phyloP scores from a whole-genome alignment of 805 yeast species.

The Debaryomyces castellii region DNA sequence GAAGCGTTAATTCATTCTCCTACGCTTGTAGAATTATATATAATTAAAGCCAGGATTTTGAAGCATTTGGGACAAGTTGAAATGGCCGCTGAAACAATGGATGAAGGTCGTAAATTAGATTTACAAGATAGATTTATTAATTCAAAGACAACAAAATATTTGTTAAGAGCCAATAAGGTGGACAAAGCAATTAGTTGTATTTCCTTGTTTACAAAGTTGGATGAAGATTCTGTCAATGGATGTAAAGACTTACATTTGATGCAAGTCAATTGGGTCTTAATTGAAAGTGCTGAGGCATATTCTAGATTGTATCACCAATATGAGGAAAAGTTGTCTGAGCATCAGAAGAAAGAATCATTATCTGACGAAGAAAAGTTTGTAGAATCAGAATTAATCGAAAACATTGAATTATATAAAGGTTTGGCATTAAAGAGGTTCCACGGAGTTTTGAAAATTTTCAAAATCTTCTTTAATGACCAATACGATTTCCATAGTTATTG shows the following conservation, averaged over 20 bases:
- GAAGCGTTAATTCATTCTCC: slow-evolving; percentile 73
- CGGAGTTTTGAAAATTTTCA: slow-evolving; percentile 65
- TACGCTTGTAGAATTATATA: slow-evolving; percentile 77
- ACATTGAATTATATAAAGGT: slow-evolving; percentile 53
- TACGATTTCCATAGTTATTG: slow-evolving; percentile 93
- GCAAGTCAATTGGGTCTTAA: slow-evolving; percentile 89
- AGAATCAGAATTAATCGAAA: slow-evolving; percentile 37
- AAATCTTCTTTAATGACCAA: slow-evolving; percentile 78
- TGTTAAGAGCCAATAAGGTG: slow-evolving; percentile 69
- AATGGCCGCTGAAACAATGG: slow-evolving; percentile 66
- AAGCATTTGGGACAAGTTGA: slow-evolving; percentile 65
- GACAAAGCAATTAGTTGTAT: slow-evolving; percentile 74
- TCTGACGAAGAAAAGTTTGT: slow-evolving; percentile 23
- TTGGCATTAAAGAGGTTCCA: slow-evolving; percentile 77
- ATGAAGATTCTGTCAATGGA: slow-evolving; percentile 79
- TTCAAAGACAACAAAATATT: slow-evolving; percentile 82
- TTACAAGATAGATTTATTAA: slow-evolving; percentile 90
- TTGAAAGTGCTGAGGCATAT: slow-evolving; percentile 84
- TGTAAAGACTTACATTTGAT: slow-evolving; percentile 80
- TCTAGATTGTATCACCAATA: slow-evolving; percentile 49
- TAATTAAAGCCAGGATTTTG: slow-evolving; percentile 75
- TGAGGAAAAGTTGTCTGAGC: slow-evolving; percentile 14
- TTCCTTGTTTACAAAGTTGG: slow-evolving; percentile 75
- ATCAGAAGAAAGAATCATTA: slow-evolving; percentile 10
- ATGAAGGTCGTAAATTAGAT: slow-evolving; percentile 72